Base-by-base conservation (phyloP, 192 early-diverging fungal genomes). In the Nowakowskiella sp. region DNA sequence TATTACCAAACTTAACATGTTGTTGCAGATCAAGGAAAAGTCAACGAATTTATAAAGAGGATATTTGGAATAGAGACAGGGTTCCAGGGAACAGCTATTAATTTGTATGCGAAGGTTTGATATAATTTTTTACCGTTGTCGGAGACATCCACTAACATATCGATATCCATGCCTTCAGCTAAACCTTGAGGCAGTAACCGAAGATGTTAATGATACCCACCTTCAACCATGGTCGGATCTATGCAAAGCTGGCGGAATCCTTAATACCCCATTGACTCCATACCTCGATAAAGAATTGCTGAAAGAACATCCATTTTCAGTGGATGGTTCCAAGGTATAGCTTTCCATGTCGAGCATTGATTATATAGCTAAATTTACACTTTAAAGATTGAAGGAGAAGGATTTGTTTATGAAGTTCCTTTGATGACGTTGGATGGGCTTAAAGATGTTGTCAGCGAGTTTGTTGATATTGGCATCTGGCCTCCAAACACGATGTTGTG, bases 141-240 rank as follows among this genome's bases (percentile, higher is more conserved):
- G 19, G 26, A 21, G 13, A 16, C 22, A 6, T 50, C 58, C 25
- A 30, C 22, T 32, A 26, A 9, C 3, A 24, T 16, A 4, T 23
- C 28, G n/a, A n/a, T n/a, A n/a, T n/a, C n/a, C n/a, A n/a, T n/a
- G 44, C 26, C 6, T 34, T 25, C 55, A 90, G 81, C 68, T 91
- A 13, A 85, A 91, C 58, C 74, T 91, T 42, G 77, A 84, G 42
- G 82, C 82, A 7, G 80, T 92, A 13, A 87, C 87, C 2, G 92
- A 97, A 54, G 91, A 93, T 19, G 86, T 89, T 53, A 97, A 97
- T 52, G 92, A 95, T 55, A 88, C 85, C 64, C 87, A 94, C 49
- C 68, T 97, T 47, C 85, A 85, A 27, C 94, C 94, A 13, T 97
- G 94, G 94, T 84, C 88, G 36, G 82, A 86, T 19, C 66, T 97